Evolutionary conservation across 2,329 filamentous ascomycete species (phyloP).

Genomic region (Colletotrichum musae): DNA sequence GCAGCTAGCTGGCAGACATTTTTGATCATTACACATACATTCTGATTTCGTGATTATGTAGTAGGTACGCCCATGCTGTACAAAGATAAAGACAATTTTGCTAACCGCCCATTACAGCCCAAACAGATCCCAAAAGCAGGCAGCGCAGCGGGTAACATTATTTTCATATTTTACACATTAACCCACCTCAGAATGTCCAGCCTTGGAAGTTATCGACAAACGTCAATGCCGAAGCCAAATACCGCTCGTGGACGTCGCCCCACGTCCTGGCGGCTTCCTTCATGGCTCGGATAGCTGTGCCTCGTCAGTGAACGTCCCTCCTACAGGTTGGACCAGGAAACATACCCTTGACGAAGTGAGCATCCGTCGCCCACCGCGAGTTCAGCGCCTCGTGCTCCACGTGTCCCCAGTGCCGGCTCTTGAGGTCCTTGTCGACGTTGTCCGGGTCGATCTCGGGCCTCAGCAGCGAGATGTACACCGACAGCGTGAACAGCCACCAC

Average conservation of each 20-base stretch:
- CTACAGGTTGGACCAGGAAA: not conserved
- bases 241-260: constrained; percentile 77
- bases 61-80: constrained; percentile 16
- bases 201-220: constrained; percentile 82
- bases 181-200: constrained; percentile 65
- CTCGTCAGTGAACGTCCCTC: constrained; percentile 1
- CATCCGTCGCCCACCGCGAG: constrained; percentile 77
- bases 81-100: not conserved
- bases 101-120: not conserved
- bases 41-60: constrained; percentile 22
- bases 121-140: too few relatives aligned
- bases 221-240: constrained; percentile 77
- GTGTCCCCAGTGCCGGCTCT: constrained; percentile 81
- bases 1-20: not conserved
- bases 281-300: constrained; percentile 77
- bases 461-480: constrained; percentile 82
- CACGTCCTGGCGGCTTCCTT: constrained; percentile 81
- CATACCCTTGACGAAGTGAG: constrained; percentile 88
- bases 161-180: not conserved
- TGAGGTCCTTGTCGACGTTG: constrained; percentile 73
- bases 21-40: constrained; percentile 7
- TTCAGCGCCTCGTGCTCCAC: constrained; percentile 80
- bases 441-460: constrained; percentile 81
- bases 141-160: too few relatives aligned
- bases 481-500: constrained; percentile 90